Conservation (phyloP, 495 filamentous ascomycete genomes). For the Lasiosphaeria ovina region DNA sequence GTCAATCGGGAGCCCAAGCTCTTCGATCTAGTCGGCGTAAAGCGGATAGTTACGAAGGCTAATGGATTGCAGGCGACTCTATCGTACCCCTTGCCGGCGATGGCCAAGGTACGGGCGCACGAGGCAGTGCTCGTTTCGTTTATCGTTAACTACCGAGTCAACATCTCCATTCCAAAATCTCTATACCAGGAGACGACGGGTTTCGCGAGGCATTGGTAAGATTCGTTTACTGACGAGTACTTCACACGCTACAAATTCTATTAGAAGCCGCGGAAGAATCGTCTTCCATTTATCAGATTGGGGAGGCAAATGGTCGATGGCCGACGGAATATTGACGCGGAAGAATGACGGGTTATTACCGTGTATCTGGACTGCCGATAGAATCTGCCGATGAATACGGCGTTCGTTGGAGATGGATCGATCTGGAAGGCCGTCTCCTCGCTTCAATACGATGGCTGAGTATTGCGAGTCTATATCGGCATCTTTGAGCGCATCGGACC, state of each 20-base stretch:
- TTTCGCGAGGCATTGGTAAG: slow-evolving; percentile 29
- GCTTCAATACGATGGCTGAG: too few species aligned
- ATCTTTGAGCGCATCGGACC: too few species aligned
- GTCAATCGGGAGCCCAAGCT: slow-evolving; percentile 30
- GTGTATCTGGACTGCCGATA: too few species aligned
- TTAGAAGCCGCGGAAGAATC: slow-evolving; percentile 17
- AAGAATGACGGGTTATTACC: neutral
- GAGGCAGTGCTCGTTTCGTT: slow-evolving; percentile 41
- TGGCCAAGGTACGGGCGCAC: slow-evolving; percentile 48
- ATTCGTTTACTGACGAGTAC: slow-evolving; percentile 41
- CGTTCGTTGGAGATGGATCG: too few species aligned
- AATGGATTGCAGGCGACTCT: slow-evolving; percentile 30
- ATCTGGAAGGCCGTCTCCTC: too few species aligned
- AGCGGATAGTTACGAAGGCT: slow-evolving; percentile 49
- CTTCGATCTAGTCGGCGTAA: slow-evolving; percentile 48
- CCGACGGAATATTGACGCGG: slow-evolving; percentile 14
- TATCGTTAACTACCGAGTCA: slow-evolving; percentile 27
- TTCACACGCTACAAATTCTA: slow-evolving; percentile 34
- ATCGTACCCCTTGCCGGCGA: slow-evolving; percentile 14
- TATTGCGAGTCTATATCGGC: too few species aligned
- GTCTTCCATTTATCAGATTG: slow-evolving; percentile 9
- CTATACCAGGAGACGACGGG: slow-evolving; percentile 26
- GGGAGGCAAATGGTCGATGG: slow-evolving; percentile 6
- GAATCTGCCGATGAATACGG: too few species aligned
- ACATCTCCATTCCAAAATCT: slow-evolving; percentile 28